Percentiles rank a stretch among this genome's conserved stretches.
phyloP scores from a whole-genome alignment of 2,329 filamentous ascomycete genomes.

The Aureobasidium musti region DNA sequence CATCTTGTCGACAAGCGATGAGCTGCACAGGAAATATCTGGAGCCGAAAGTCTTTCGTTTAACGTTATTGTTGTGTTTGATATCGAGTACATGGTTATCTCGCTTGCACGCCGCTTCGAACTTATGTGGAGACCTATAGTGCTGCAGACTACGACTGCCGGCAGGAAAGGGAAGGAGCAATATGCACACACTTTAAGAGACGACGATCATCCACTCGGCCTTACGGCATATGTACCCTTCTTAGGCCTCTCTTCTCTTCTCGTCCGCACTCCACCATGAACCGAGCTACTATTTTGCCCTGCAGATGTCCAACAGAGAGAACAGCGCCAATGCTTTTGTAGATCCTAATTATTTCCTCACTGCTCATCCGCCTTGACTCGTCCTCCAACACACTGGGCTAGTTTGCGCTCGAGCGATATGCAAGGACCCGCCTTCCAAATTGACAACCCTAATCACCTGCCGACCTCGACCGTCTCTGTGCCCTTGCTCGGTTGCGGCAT shows the following conservation, averaged over 20 bases:
- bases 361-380: background rate
- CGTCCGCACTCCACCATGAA: background rate
- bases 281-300: background rate
- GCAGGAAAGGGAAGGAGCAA: background rate
- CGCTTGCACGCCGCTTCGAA: background rate
- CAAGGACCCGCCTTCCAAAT: slow-evolving; percentile 5
- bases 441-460: background rate
- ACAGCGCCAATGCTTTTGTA: background rate
- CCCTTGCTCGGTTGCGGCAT: background rate
- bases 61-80: background rate
- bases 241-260: background rate
- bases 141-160: background rate
- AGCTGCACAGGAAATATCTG: background rate
- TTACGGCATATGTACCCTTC: background rate
- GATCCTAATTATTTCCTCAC: background rate
- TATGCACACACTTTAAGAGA: background rate
- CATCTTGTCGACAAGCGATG: background rate
- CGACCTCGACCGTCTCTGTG: background rate
- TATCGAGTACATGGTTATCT: background rate
- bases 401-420: background rate
- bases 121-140: no score
- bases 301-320: background rate
- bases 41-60: background rate
- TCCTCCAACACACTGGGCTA: background rate
- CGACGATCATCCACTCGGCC: slow-evolving; percentile 3